Conservation (phyloP, 2,329 filamentous ascomycete genomes). For the Monosporascus cannonballus region DNA sequence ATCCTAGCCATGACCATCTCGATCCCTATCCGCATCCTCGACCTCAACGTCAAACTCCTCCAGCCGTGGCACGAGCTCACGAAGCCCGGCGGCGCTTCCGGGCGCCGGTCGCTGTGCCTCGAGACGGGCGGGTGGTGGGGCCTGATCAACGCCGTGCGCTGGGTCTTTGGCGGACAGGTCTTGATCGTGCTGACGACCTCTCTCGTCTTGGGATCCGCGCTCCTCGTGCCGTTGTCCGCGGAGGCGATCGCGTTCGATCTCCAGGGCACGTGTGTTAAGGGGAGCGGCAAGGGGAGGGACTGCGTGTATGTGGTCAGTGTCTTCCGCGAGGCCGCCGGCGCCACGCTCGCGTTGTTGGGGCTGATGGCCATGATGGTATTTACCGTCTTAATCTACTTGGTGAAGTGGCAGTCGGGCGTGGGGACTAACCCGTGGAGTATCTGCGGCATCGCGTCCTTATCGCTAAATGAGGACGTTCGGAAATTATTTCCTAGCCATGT, state of each 20-base stretch:
- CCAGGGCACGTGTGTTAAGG: constrained; percentile 18
- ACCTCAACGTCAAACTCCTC: constrained; percentile 34
- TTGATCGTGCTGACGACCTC: constrained; percentile 21
- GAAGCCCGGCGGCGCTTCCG: constrained; percentile 21
- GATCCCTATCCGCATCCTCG: constrained; percentile 34
- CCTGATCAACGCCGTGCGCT: constrained; percentile 14
- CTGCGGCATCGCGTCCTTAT: constrained; percentile 19
- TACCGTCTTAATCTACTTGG: constrained; percentile 13
- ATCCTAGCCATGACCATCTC: constrained; percentile 33
- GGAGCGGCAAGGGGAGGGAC: constrained; percentile 13
- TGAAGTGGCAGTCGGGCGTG: constrained; percentile 26
- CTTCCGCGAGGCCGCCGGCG: constrained; percentile 15
- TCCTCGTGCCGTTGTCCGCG: constrained; percentile 24
- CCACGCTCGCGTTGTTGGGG: constrained; percentile 18
- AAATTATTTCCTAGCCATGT: constrained; percentile 16
- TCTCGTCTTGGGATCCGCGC: constrained; percentile 18
- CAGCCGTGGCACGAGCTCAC: constrained; percentile 29
- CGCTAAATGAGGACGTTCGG: constrained; percentile 3
- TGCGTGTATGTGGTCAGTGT: constrained; percentile 26
- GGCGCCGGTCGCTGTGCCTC: constrained; percentile 25
- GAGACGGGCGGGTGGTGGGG: constrained; percentile 17
- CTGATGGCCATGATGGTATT: constrained; percentile 22
- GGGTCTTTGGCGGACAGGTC: constrained; percentile 15
- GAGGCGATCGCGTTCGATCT: constrained; percentile 25
- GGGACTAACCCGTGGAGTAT: constrained; percentile 23